Base-by-base conservation (phyloP, 805 yeast species). In the Zygosaccharomyces bailii region DNA sequence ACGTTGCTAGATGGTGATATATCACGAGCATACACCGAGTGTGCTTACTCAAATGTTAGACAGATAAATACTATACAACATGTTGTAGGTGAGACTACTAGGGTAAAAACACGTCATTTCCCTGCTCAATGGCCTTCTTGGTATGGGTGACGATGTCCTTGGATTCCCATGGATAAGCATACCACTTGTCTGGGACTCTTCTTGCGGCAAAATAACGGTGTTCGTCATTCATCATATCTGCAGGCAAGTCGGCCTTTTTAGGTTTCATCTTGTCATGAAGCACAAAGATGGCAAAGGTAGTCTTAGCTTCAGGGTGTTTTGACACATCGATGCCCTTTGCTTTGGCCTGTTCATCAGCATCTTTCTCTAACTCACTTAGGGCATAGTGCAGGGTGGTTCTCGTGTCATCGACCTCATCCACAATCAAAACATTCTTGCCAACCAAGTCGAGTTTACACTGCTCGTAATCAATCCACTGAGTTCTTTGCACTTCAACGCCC, bases 131-230 rank as follows among this genome's bases (percentile, higher is more conserved):
- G 32, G 91, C 90, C 71, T 69, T 79, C 65, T 75, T 72, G 30
- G 86, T 83, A 55, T 85, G 93, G 62, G 68, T 71, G 18, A 82
- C 88, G 57, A 85, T 84, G 63, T 85, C 90, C 45, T 75, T 74
- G 14, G 84, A 76, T 63, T 85, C 93, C 95, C 95, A 85, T 36
- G 95, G 95, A 58, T 85, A 85, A 17, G 93, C 90, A 53, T 82
- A 84, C 95, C 95, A 85, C 46, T 73, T 73, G 59, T 86, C 93
- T 27, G 85, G 89, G 35, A 84, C 86, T 31, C 78, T 71, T 67
- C 84, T 77, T 14, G 88, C 89, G 43, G 84, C 89, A 53, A 82
- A 78, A 66, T 85, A 85, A 50, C 67, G 63, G 50, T 74, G 73
- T 41, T 77, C 79, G 40, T 77, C 72, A 34, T 76, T 68, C 69